phyloP scores from a whole-genome alignment of 78 protist genomes.

The Polysphondylium violaceum region DNA sequence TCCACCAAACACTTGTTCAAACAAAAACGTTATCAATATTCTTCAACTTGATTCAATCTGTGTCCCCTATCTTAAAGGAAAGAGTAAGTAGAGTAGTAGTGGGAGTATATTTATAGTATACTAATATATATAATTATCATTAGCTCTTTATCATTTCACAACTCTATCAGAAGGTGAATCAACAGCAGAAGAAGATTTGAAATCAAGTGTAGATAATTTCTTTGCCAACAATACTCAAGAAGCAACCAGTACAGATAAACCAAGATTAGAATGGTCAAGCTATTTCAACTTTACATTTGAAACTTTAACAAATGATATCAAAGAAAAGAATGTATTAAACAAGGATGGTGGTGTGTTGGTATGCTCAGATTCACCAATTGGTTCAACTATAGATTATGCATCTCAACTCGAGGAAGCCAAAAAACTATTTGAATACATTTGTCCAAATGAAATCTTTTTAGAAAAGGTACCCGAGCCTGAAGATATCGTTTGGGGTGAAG shows the following conservation, averaged over 20 bases:
- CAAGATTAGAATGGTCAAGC: constrained; percentile 15
- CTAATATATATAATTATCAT: background rate
- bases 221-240: background rate
- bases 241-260: background rate
- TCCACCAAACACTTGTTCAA: constrained; percentile 55
- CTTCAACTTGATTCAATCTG: constrained; percentile 45
- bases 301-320: background rate
- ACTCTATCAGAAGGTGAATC: background rate
- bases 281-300: constrained; percentile 43
- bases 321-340: background rate
- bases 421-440: constrained; percentile 20
- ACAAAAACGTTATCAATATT: constrained; percentile 32
- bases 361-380: constrained; percentile 56
- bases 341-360: constrained; percentile 1
- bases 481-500: constrained; percentile 36
- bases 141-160: constrained; percentile 39
- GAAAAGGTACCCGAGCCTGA: constrained; percentile 72
- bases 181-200: constrained; percentile 45
- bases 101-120: background rate
- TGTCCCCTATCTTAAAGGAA: constrained; percentile 28
- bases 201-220: constrained; percentile 14
- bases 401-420: constrained; percentile 34
- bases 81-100: background rate
- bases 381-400: constrained; percentile 28
- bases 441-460: constrained; percentile 18